Evolutionary conservation across 108 stramenopile species (phyloP), one percentile per base, ranked within the genome.

Genomic region (Skeletonema costatum): DNA sequence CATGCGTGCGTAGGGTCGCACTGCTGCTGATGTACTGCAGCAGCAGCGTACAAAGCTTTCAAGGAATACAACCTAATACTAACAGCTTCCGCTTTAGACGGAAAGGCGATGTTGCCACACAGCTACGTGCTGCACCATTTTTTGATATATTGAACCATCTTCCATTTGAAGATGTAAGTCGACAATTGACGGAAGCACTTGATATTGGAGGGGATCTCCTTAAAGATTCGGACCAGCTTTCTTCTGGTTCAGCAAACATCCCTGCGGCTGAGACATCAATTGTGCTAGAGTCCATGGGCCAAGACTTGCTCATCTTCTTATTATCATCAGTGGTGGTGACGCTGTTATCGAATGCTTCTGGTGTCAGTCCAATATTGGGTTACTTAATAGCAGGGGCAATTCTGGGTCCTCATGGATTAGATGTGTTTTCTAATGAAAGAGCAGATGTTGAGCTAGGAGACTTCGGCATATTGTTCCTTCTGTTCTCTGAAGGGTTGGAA

Each of bases 401-500:
- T 4, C 17, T 93, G 14, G 92, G 92, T 6, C 89, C 92, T 13
- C 67, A 89, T 62, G 88, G 87, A 30, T 51, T 89, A 30, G 88
- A 90, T 61, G 25, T 88, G 1, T 93, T 90, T 66, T 65, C 84
- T 29, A 89, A 93, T 66, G 64, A 77, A 21, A 74, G 88, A 65
- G 86, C 89, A 2, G 92, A 86, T 62, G 77, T 93, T 16, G 88
- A 87, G 60, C 63, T 93, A 5, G 92, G 89, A 46, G 92, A 93
- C 66, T 89, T 93, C 71, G 92, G 92, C 3, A 90, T 93, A 76
- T 70, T 93, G 44, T 93, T 93, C 74, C 73, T 93, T 39, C 81
- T 93, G 3, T 93, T 93, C 63, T 81, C 77, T 19, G 89, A 93
- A 75, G 92, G 92, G 29, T 70, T 93, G 63, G 85, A 92, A 50